Conservation (phyloP, 1,284 basidiomycete genomes). For the Mycosarcoma mackinlayi region DNA sequence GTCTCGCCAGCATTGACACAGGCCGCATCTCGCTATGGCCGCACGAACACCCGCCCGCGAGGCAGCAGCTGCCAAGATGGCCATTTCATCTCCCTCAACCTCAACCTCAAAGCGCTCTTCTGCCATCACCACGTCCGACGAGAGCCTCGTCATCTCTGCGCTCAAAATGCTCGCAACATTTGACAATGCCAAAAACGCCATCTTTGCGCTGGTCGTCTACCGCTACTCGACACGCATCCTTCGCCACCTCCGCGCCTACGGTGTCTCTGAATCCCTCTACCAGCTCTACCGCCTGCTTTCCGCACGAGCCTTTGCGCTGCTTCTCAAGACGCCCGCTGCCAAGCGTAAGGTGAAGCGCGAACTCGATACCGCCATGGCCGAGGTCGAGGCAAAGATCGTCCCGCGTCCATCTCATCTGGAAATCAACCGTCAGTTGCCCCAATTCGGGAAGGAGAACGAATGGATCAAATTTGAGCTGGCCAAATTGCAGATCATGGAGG, state of each 20-base stretch:
- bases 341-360: slow-evolving; percentile 59
- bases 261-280: slow-evolving; percentile 50
- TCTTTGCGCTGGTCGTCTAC: slow-evolving; percentile 56
- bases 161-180: slow-evolving; percentile 36
- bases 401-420: slow-evolving; percentile 47
- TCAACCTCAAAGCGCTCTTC: not conserved
- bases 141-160: slow-evolving; percentile 18
- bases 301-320: slow-evolving; percentile 38
- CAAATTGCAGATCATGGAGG: slow-evolving; percentile 59
- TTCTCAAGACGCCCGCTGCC: slow-evolving; percentile 61
- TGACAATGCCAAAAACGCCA: slow-evolving; percentile 55
- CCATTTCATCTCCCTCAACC: slow-evolving; percentile 11
- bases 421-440: slow-evolving; percentile 49
- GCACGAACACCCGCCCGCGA: slow-evolving; percentile 68
- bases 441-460: slow-evolving; percentile 52
- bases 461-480: slow-evolving; percentile 59
- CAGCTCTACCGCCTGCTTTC: slow-evolving; percentile 56
- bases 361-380: slow-evolving; percentile 55
- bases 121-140: slow-evolving; percentile 8
- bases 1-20: not conserved
- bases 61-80: slow-evolving; percentile 65
- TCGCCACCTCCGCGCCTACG: slow-evolving; percentile 59
- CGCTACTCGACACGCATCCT: slow-evolving; percentile 43
- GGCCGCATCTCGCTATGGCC: slow-evolving; percentile 15
- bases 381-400: slow-evolving; percentile 63